Percentiles rank a stretch among this genome's conserved stretches.
These are phyloP conservation scores for Kuraishia hungarica DNA, from an alignment of 805 yeast species.

Conservation along the genomic window DNA sequence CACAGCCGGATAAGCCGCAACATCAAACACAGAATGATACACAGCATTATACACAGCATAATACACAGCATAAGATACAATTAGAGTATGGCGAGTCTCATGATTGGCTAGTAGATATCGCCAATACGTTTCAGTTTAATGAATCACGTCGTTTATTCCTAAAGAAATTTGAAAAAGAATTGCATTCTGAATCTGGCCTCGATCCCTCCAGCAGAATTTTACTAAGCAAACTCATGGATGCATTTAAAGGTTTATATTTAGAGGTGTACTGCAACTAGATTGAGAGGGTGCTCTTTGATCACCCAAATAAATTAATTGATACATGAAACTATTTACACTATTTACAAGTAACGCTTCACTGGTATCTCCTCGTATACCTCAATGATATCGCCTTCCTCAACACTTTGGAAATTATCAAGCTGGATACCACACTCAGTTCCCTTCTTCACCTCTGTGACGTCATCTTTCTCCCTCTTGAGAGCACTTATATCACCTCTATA, in stretches of 20 bases:
- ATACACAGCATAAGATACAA: constrained; percentile 2
- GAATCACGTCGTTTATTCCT: constrained; percentile 15
- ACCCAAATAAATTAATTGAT: too few relatives aligned
- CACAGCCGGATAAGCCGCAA: too few relatives aligned
- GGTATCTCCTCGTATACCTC: constrained; percentile 63
- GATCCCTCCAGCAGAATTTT: neutral
- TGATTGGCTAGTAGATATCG: constrained; percentile 9
- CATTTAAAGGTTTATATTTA: neutral
- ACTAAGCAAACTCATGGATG: neutral
- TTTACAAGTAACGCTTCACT: constrained; percentile 42
- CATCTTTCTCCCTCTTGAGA: constrained; percentile 76
- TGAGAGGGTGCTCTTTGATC: neutral
- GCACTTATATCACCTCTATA: constrained; percentile 45
- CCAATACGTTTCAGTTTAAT: constrained; percentile 12
- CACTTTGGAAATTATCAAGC: constrained; percentile 58
- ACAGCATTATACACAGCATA: neutral
- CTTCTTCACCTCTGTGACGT: constrained; percentile 65
- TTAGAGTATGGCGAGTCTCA: neutral
- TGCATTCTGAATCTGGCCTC: neutral
- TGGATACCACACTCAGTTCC: constrained; percentile 89
- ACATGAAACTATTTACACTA: neutral
- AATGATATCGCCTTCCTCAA: constrained; percentile 67
- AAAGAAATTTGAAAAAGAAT: constrained; percentile 2
- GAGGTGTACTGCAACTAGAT: neutral
- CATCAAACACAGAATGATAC: neutral